Evolutionary conservation across 2,329 filamentous ascomycete genomes (phyloP), one percentile per base, ranked within the genome.

Genomic region (Penicillium sp.): DNA sequence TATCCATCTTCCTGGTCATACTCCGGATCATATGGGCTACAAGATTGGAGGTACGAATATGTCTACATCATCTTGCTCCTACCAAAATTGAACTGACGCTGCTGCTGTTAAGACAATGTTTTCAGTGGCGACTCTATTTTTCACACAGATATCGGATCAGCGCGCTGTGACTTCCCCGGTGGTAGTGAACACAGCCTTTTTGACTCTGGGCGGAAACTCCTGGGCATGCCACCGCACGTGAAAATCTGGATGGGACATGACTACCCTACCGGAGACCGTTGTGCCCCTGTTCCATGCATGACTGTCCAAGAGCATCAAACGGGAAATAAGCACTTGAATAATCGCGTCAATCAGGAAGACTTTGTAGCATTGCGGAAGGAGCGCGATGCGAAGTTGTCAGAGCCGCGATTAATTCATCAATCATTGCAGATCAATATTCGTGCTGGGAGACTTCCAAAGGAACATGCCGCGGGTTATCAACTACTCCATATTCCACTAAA

Each of bases 21-120:
- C 83, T 0, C 83, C 83, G 0, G 84, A 87, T 61, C 83, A 86
- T 57, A 61, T 87, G 9, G 84, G 84, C 0, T 87, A 87, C 60
- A 71, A 71, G 38, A 79, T 87, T 56, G 83, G 81, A 64, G 66
- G 68, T 67, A 62, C 52, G 60, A 18, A 20, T 33, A 6, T 5
- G n/a, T 40, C 7, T 42, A 16, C 30, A 23, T n/a, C 11, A 14
- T 28, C 5, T 26, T 20, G 21, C 18, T 47, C n/a, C 7, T 30
- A 2, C 18, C 12, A 3, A 12, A 9, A 11, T 4, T 6, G 8
- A n/a, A 24, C 33, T 45, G 26, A 33, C 4, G 33, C 5, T 16
- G 12, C 5, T 20, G 2, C 1, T 46, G 76, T 0, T 73, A 3
- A 83, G 69, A 66, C n/a, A 71, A 72, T 51, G 71, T 83, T 0